Evolutionary conservation across 1,284 basidiomycete species (phyloP).

Genomic region (Lentinula novae-zelandiae): DNA sequence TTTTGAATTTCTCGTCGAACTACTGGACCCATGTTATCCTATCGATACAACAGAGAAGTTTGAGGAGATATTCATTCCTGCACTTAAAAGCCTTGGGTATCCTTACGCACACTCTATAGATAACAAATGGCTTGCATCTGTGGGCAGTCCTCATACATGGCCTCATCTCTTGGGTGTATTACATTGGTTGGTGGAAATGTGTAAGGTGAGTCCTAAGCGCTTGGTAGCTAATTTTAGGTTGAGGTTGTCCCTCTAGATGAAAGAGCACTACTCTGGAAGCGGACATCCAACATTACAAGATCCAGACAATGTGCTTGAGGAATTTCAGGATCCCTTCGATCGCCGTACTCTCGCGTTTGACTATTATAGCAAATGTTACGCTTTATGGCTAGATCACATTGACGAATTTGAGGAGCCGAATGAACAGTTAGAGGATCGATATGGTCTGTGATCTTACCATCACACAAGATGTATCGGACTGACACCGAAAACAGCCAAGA

Average conservation of each 20-base stretch:
- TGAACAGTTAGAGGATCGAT: constrained; percentile 66
- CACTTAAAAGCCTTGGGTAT: constrained; percentile 74
- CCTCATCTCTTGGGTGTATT: constrained; percentile 76
- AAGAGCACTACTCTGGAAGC: constrained; percentile 54
- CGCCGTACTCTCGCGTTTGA: constrained; percentile 75
- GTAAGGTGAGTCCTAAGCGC: constrained; percentile 49
- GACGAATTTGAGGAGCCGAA: constrained; percentile 75
- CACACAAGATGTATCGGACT: not conserved
- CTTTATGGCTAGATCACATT: constrained; percentile 64
- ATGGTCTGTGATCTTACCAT: constrained; percentile 45
- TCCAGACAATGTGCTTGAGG: constrained; percentile 54
- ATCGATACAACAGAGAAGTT: constrained; percentile 54
- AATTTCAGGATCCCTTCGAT: constrained; percentile 70
- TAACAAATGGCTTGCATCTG: constrained; percentile 79
- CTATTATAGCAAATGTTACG: constrained; percentile 69
- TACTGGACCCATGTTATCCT: constrained; percentile 65
- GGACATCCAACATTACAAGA: constrained; percentile 65
- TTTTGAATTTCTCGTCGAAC: constrained; percentile 73
- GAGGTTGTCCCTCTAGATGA: constrained; percentile 26
- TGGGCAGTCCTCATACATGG: constrained; percentile 85
- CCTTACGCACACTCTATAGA: constrained; percentile 73
- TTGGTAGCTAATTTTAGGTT: not conserved
- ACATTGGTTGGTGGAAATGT: constrained; percentile 84
- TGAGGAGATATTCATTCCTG: constrained; percentile 77
- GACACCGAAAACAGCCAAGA: constrained; percentile 44